A percentile compares a stretch with the other conserved stretches of the same genome.
Evolutionary conservation across 176 grass and related monocot species (phyloP).

Genomic region (Aegilops speltoides): DNA sequence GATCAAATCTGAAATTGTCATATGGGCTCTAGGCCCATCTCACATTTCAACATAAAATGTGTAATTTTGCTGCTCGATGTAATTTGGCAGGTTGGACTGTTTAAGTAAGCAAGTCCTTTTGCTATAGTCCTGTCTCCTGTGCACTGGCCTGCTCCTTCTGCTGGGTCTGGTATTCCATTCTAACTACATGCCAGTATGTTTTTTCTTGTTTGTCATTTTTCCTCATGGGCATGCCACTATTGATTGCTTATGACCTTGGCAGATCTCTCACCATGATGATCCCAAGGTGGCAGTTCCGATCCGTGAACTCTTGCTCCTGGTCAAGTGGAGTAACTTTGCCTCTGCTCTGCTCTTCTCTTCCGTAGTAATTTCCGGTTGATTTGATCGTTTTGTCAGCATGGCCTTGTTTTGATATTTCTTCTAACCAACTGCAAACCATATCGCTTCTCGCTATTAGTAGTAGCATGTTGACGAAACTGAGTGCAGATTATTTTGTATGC

Average conservation of each 20-base stretch:
- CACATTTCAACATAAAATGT: no score
- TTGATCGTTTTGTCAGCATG: neutral
- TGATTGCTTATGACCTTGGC: neutral
- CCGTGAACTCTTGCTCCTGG: neutral
- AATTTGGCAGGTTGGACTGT: neutral
- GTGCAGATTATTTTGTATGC: neutral
- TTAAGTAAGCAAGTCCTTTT: neutral
- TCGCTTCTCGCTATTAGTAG: neutral
- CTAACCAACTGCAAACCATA: neutral
- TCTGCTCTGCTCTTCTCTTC: neutral
- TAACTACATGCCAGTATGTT: neutral
- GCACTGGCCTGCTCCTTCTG: neutral
- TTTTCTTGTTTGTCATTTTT: neutral
- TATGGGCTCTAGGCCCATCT: no score
- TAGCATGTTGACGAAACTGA: neutral
- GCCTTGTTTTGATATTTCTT: neutral
- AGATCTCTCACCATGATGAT: constrained; percentile 19
- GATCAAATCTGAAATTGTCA: no score
- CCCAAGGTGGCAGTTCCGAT: neutral
- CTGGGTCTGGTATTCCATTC: neutral
- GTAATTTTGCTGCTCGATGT: neutral
- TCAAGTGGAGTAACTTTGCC: neutral
- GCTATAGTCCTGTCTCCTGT: neutral
- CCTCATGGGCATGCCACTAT: neutral
- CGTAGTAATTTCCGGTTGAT: neutral